Evolutionary conservation across 805 yeast species (phyloP), one percentile per base, ranked within the genome.

Genomic region (Groenewaldozyma salmanticensis): DNA sequence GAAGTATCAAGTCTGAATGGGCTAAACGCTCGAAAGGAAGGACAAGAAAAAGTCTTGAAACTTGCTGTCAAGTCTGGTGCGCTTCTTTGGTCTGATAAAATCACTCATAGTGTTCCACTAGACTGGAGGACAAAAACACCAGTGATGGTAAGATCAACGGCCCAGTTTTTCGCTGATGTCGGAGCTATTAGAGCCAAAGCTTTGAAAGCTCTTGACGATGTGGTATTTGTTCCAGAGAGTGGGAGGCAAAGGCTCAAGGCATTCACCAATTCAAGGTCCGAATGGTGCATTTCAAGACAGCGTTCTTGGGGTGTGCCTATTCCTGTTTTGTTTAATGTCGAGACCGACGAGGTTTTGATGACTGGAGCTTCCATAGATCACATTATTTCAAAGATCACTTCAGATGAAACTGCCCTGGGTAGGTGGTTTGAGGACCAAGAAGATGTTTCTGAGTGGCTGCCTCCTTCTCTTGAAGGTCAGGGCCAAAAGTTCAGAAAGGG

Each of bases 251-350:
- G 97, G 47, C 68, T 92, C 27, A 52, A 67, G 2, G 74, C 94
- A 11, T 92, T 90, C 55, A 71, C 87, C 21, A 67, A 65, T 17
- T 77, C 79, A 38, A 74, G 98, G 61, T 76, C 77, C 47, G 98
- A 92, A 56, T 92, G 99, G 99, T 92, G 98, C 62, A 87, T 92
- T 24, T 88, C 97, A 1, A 70, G 99, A 52, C 99, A 92, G 59
- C 75, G 99, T 49, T 70, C 75, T 16, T 92, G 99, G 99, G 99
- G 99, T 35, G 96, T 92, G 27, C 98, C 98, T 1, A 82, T 92
- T 31, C 97, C 98, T 1, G 92, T 83, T 0, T 62, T 92, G 5
- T 83, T 80, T 60, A 65, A 73, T 35, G 65, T 64, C 40, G 66
- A 67, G 29, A 74, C 83, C 1, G 81, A 75, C n/a, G 76, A 71